Conservation (phyloP, 495 filamentous ascomycete genomes). For the Penicillium tannophilum region DNA sequence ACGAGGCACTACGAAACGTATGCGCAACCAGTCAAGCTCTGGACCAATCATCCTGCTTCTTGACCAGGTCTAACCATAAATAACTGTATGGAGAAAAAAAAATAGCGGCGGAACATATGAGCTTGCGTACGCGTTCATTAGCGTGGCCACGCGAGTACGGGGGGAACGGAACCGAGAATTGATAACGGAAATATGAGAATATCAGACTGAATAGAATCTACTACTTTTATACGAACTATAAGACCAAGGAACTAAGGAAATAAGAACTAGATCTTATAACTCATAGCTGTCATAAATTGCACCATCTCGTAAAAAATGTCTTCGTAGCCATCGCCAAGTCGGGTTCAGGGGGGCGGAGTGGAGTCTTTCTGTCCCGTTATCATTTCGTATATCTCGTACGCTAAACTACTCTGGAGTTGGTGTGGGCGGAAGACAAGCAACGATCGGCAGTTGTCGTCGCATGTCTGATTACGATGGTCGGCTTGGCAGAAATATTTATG, state of each 20-base stretch:
- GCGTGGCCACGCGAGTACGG: neutral
- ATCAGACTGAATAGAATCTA: neutral
- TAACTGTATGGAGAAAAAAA: constrained; percentile 4
- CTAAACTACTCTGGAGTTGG: neutral
- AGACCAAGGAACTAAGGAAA: too few relatives aligned
- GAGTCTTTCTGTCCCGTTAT: neutral
- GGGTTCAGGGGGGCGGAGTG: constrained; percentile 3
- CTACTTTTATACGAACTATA: too few relatives aligned
- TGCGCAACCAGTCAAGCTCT: neutral
- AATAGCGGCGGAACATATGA: neutral
- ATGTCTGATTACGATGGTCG: neutral
- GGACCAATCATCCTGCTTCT: neutral
- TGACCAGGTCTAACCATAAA: neutral
- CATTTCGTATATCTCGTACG: constrained; percentile 6
- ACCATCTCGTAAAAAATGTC: neutral
- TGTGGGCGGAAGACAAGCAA: neutral
- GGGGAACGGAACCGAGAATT: neutral
- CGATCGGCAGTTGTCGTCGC: neutral
- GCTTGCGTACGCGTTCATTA: constrained; percentile 7
- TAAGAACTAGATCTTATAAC: neutral
- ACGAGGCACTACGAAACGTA: neutral
- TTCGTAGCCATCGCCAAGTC: neutral
- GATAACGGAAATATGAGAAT: too few relatives aligned
- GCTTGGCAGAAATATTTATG: neutral
- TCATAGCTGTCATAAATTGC: neutral